phyloP scores from a whole-genome alignment of 2,329 filamentous ascomycete genomes.

The Fusarium albosuccineum region DNA sequence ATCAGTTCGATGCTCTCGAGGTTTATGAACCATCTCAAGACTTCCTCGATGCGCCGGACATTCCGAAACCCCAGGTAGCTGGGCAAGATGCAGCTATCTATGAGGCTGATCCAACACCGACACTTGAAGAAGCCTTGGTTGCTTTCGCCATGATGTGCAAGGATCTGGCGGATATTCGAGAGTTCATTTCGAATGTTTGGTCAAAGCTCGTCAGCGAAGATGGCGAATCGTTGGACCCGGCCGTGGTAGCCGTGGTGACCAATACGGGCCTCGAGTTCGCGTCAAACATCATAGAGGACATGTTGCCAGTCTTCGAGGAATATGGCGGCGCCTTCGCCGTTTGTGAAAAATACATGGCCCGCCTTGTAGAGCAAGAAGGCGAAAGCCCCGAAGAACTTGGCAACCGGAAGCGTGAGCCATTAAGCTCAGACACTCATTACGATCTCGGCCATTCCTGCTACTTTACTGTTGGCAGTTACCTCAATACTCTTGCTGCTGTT shows the following conservation, averaged over 20 bases:
- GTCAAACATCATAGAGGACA: background rate
- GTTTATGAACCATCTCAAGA: constrained; percentile 1
- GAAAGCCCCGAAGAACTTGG: background rate
- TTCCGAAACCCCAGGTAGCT: background rate
- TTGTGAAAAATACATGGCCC: background rate
- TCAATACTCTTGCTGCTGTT: background rate
- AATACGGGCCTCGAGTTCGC: background rate
- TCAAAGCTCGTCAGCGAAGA: background rate
- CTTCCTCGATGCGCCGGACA: background rate
- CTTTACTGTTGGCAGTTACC: background rate
- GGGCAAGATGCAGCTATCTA: background rate
- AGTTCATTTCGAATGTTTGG: background rate
- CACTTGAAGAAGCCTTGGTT: background rate
- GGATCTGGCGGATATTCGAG: background rate
- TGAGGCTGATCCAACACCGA: background rate
- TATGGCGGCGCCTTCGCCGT: background rate
- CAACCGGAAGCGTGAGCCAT: background rate
- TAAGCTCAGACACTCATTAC: background rate
- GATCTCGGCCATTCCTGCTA: background rate
- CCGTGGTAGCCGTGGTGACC: background rate
- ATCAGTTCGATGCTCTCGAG: background rate
- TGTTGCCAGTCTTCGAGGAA: background rate
- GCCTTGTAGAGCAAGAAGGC: background rate
- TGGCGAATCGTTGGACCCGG: background rate
- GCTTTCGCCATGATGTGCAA: background rate